Evolutionary conservation across 108 stramenopile genomes (phyloP).

Genomic region (Cyclostephanos tholiformis): DNA sequence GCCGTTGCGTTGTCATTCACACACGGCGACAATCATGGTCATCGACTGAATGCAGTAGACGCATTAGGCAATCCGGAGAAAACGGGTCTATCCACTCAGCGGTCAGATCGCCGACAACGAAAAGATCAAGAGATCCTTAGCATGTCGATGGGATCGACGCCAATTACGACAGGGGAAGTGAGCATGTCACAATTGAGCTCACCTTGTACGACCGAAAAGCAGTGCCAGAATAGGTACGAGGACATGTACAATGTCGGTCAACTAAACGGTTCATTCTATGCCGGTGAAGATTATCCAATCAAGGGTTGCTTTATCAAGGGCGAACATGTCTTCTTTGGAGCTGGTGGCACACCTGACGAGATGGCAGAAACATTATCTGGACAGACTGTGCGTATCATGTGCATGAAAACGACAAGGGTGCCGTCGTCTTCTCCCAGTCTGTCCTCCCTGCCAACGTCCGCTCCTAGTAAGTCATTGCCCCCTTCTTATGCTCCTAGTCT

Average conservation of each 20-base stretch:
- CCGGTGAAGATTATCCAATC: background rate
- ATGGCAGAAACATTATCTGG: background rate
- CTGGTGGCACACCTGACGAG: background rate
- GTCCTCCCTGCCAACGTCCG: background rate
- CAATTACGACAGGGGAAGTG: background rate
- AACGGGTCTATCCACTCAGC: background rate
- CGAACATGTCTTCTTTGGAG: background rate
- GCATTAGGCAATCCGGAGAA: background rate
- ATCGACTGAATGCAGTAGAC: background rate
- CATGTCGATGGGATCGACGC: background rate
- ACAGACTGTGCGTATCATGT: background rate
- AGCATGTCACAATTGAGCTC: background rate
- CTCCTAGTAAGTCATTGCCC: background rate
- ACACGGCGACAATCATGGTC: background rate
- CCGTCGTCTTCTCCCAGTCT: background rate
- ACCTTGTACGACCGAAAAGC: background rate
- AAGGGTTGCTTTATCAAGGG: slow-evolving; percentile 1
- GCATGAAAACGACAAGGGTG: background rate
- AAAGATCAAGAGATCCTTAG: background rate
- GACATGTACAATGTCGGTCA: background rate
- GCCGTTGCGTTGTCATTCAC: background rate
- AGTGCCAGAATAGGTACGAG: background rate
- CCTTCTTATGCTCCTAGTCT: background rate
- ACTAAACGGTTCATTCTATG: background rate
- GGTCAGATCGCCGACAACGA: background rate